Evolutionary conservation across 2,329 filamentous ascomycete species (phyloP), one percentile per base, ranked within the genome.

Genomic region (Chaetomiaceae sp.): DNA sequence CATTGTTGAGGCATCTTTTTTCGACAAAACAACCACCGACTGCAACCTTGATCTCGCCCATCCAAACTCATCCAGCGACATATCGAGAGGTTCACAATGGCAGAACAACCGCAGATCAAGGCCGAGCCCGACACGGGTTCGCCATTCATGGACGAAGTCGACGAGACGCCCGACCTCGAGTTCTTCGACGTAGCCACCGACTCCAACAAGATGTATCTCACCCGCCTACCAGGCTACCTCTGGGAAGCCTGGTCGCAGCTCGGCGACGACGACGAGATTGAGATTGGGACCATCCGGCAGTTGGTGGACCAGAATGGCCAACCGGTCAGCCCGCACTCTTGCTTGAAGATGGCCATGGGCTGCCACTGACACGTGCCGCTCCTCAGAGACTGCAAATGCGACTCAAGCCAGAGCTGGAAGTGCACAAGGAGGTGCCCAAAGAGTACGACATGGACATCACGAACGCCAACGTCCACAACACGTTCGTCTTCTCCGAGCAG

Each of bases 401-500:
- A 58, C 77, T 96, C 39, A 75, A 79, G 63, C 77, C 78, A 20
- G 78, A 83, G 47, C 75, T 86, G 47, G 75, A 81, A 7, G 78
- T 83, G 58, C 90, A 95, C 67, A 80, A 86, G 61, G 73, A 79
- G 5, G 77, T 96, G n/a, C 91, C 91, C 11, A 89, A 89, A 65
- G 90, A 95, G 65, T 99, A 96, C 71, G 82, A 89, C 61, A 74
- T 97, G 54, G 84, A 90, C 43, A 78, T 90, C 43, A 84, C 81
- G 22, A 80, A 83, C 37, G 68, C 75, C 38, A 72, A 67, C n/a
- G 83, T 92, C 31, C 83, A 82, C 64, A 96, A 96, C 70, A 94
- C 91, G 19, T 95, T 88, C 67, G 77, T 97, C 53, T 99, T 99
- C 67, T 91, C 88, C 37, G 94, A 99, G 71, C 91, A 95, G 68